Base-by-base conservation (phyloP, 805 yeast genomes). In the Candida berthetii region DNA sequence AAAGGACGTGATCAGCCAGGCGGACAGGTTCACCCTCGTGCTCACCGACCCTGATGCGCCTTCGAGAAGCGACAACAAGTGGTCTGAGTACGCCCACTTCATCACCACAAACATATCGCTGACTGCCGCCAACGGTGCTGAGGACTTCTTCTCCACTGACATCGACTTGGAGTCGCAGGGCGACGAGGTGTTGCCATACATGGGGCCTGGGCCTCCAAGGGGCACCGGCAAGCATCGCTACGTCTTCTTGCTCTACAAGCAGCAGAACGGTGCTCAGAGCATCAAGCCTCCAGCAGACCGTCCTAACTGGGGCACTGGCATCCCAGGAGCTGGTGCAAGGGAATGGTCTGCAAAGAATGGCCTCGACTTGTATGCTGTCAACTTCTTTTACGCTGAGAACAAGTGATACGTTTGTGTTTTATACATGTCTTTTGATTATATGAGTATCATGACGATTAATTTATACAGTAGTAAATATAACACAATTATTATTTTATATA, bases 31-130 rank as follows among this genome's bases (percentile, higher is more conserved):
- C 64, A 78, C 93, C 10, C 65, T 90, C 49, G 85, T 85, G 3
- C 51, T 89, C 49, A 90, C 96, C 7, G 96, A 89, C 61, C 97
- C 97, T 1, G 96, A 89, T 67, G 96, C 96, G 7, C 97, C 97
- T 13, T 76, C 89, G 3, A 74, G 79, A 50, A 71, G 75, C 3
- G 96, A 89, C 60, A 78, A 82, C 55, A 86, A 80, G 58, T 88
- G 95, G 95, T 82, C 93, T 3, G 96, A 89, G 62, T 89, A 70
- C 59, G 79, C 84, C 41, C 97, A 89, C 65, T 86, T 77, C 71
- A 66, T 89, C 32, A 65, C 71, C 27, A 62, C 78, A 3, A 81
- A 82, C 49, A 70, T 82, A 52, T 55, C 65, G 34, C 62, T 78
- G 51, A 66, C 64, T 40, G 60, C 66, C 17, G 55, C 69, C 34